Evolutionary conservation across 2,329 filamentous ascomycete genomes (phyloP), one percentile per base, ranked within the genome.

Genomic region (Calonectria leucothoes): DNA sequence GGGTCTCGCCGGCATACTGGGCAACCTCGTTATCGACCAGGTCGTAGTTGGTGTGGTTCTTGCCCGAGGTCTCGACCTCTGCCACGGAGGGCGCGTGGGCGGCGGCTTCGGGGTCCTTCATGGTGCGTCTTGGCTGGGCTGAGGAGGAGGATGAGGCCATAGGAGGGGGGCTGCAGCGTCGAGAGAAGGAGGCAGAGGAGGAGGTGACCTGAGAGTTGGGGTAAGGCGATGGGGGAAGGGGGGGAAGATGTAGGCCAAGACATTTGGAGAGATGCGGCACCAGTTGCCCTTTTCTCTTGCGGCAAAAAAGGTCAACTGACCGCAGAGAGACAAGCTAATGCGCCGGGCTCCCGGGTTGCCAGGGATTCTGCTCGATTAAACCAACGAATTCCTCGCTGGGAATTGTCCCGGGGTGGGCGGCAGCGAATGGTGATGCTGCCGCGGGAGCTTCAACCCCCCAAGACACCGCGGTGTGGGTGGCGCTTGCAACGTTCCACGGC

Each of bases 11-110:
- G 33, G 91, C 90, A 85, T 95, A 95, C 61, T 80, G 73, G 66
- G 93, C 92, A 39, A 95, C 86, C 84, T 95, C 94, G 68, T 89
- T 87, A 83, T 95, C 94, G 69, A 95, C 88, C 49, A 80, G 82
- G 33, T 81, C 81, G 61, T 83, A 83, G 72, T 68, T 93, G 89
- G 39, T 74, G 66, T 90, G 89, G 51, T 68, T 59, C 66, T 68
- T 68, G 51, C 37, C 4, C 3, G 72, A 88, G 66, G 88, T 85
- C 33, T 85, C 81, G 51, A 86, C 80, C 35, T 86, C 79, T 27
- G 42, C 45, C 39, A 72, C 75, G 10, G 42, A 48, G 31, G 78
- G 37, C 25, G 51, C 52, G 5, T 52, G 49, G 35, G 33, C 48
- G 20, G 55, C 27, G 1, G 25, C 29, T 59, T 68, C 66, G 39